Base-by-base conservation (phyloP, 805 yeast genomes). In the Starmerella stigmatis region DNA sequence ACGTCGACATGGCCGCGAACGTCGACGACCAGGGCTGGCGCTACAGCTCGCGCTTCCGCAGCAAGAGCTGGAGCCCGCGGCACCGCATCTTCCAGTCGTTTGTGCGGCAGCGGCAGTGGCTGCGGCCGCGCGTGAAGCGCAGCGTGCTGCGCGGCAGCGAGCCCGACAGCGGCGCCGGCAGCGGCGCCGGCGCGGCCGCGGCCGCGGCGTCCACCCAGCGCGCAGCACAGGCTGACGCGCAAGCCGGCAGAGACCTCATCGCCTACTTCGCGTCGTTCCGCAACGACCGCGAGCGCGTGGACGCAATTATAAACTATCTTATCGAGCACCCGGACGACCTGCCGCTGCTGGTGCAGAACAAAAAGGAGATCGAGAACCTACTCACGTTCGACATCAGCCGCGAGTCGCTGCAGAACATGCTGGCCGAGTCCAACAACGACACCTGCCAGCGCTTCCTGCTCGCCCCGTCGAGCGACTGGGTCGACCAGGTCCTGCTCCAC, bases 11-110 rank as follows among this genome's bases (percentile, higher is more conserved):
- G 89, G 58, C 64, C 4, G 63, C 64, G 32, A 86, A 81, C 56
- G 81, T 76, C 17, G 94, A 83, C 60, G 88, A 81, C 55, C 82
- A 79, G 56, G 94, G 94, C n/a, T 83, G 94, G 94, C 59, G 71
- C 26, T 84, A 83, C 57, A 69, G 81, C 46, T 65, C 73, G 62
- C 53, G 69, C 20, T 73, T 78, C 48, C 60, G 64, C 9, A 63
- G 73, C 17, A 54, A 53, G 21, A 57, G 60, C 37, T 83, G 94
- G 94, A 75, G 76, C 54, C 84, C 83, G 3, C 49, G 57, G 23
- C 74, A 72, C 55, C 67, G 70, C 38, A 67, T 68, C 51, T 64
- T 73, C 48, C 79, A 81, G 1, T 72, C 78, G 47, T 72, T 75
- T 58, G 83, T 80, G 2, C 62, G 94, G 44, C 69, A 82, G 52